phyloP scores from a whole-genome alignment of 108 stramenopile genomes.

The Pseudonitzschia delicatissima region DNA sequence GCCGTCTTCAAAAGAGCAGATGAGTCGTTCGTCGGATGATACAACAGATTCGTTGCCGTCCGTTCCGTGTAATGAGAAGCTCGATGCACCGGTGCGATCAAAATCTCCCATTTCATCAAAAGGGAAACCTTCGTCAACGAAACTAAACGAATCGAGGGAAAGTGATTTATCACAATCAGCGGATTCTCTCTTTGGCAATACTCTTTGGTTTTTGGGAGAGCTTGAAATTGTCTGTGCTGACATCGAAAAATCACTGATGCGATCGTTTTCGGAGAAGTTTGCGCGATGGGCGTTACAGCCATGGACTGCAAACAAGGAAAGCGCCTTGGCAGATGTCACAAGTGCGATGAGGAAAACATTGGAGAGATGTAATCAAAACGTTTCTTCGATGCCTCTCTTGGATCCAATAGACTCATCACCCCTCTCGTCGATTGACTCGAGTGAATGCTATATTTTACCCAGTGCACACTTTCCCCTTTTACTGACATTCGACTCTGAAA shows the following conservation, averaged over 20 bases:
- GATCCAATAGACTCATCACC: conserved; percentile 71
- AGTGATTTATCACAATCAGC: not conserved
- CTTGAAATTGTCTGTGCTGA: conserved; percentile 63
- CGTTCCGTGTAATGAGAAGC: not conserved
- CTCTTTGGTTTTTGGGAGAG: conserved; percentile 55
- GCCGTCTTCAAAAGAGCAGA: not conserved
- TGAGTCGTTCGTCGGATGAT: not conserved
- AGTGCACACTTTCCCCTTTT: conserved; percentile 85
- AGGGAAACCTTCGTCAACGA: not conserved
- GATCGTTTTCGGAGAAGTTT: conserved; percentile 73
- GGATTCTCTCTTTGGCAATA: conserved; percentile 52
- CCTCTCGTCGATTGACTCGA: conserved; percentile 49
- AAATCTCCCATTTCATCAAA: not conserved
- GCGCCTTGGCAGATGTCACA: conserved; percentile 64
- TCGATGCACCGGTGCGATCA: not conserved
- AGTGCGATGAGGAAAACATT: conserved; percentile 57
- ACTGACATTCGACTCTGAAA: conserved; percentile 65
- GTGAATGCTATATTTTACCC: conserved; percentile 81
- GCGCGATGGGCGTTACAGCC: conserved; percentile 78
- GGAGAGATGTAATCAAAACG: conserved; percentile 24
- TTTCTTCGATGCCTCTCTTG: conserved; percentile 34
- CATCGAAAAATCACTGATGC: conserved; percentile 67
- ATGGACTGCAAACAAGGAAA: conserved; percentile 78
- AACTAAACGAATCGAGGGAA: not conserved
- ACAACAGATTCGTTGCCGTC: conserved; percentile 1